Base-by-base conservation (phyloP, 495 filamentous ascomycete species). In the Annulohypoxylon bovei region DNA sequence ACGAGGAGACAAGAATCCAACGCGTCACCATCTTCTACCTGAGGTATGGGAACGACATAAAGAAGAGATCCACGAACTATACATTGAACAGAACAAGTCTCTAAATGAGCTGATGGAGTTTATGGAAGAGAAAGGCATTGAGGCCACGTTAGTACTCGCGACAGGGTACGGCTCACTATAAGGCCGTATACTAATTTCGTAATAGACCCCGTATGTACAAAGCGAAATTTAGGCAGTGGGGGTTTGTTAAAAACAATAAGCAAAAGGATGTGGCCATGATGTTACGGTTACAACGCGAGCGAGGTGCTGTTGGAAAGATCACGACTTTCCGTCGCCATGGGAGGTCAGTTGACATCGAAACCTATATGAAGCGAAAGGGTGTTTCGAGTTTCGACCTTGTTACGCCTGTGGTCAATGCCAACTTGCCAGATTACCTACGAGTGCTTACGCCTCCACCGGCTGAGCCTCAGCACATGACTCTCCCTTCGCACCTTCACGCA, bases 201-300 rank as follows among this genome's bases (percentile, higher is more conserved):
- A 1, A 18, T 39, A 78, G 76, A 27, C 67, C 71, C 14, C 75
- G 75, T 44, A 78, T 78, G 76, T 78, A 78, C 18, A 78, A 78
- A 53, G 75, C 76, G 0, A 69, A 72, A 18, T 76, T 78, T 37
- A 57, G 67, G 22, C 74, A 76, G 65, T 78, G 76, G 76, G 74
- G 72, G 0, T 76, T 78, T 44, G 68, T 71, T 8, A 78, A 78
- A 65, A 76, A 78, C 52, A 76, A 76, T 25, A 74, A 71, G 27
- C 68, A 74, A 58, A 75, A 73, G n/a, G 76, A 78, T 18, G 73
- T 74, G 37, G 72, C 72, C 30, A 65, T 62, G 69, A 71, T 78
- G 56, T 59, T 78, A 16, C 68, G 71, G 47, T 37, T 76, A 27
- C 74, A 78, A 32, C 71, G 72, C 39, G 61, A 76, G 40, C 65